Percentiles rank a stretch among this genome's conserved stretches.
phyloP scores from a whole-genome alignment of 169 alveolate genomes.

The Plasmodium cynomolgi region DNA sequence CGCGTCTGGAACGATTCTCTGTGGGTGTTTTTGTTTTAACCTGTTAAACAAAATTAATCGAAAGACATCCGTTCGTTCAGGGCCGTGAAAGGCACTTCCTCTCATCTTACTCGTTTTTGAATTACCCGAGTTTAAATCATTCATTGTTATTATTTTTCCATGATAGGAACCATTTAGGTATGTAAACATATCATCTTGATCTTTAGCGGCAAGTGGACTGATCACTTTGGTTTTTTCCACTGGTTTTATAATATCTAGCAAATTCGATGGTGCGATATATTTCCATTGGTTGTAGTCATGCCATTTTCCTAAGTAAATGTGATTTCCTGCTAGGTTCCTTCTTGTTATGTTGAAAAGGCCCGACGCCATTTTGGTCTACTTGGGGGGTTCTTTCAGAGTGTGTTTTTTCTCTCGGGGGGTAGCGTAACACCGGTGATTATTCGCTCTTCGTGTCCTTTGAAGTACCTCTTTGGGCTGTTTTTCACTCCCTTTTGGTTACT shows the following conservation, averaged over 20 bases:
- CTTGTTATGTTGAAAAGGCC: slow-evolving; percentile 35
- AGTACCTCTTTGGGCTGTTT: not conserved
- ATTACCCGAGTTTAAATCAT: slow-evolving; percentile 79
- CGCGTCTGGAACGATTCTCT: slow-evolving; percentile 86
- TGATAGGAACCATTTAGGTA: slow-evolving; percentile 79
- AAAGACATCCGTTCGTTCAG: slow-evolving; percentile 89
- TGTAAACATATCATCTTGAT: slow-evolving; percentile 78
- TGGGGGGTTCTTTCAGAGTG: not conserved
- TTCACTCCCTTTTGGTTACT: not conserved
- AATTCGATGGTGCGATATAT: slow-evolving; percentile 83
- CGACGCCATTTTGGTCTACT: slow-evolving; percentile 34
- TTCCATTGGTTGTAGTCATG: slow-evolving; percentile 86
- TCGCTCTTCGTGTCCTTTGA: not conserved
- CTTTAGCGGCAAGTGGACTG: slow-evolving; percentile 76
- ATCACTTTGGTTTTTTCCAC: slow-evolving; percentile 80
- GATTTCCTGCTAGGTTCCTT: slow-evolving; percentile 63
- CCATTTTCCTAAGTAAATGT: slow-evolving; percentile 81
- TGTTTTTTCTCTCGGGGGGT: not conserved
- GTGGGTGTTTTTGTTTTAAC: slow-evolving; percentile 88
- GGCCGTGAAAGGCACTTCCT: slow-evolving; percentile 92
- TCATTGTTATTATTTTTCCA: slow-evolving; percentile 80
- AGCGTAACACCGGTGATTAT: not conserved
- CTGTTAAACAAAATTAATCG: slow-evolving; percentile 89
- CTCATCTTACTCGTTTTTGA: slow-evolving; percentile 79
- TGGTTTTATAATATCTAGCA: slow-evolving; percentile 81